Conservation (phyloP, 495 filamentous ascomycete genomes). For the Aspergillus panamensis region DNA sequence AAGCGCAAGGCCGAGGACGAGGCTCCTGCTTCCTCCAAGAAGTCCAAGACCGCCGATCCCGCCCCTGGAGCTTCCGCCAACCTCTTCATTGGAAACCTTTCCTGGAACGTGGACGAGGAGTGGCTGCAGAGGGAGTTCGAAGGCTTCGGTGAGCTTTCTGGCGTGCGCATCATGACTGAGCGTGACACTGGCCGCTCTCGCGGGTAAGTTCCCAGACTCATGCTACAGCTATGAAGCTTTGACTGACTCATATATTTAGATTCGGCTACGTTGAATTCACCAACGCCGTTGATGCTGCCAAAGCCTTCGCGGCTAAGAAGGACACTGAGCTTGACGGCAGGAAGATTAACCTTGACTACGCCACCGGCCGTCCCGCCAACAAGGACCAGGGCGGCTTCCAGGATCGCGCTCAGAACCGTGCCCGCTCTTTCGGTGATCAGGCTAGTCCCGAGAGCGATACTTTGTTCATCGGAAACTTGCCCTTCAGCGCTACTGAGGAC, state of each 20-base stretch:
- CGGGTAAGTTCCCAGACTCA: slow-evolving; percentile 52
- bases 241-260: slow-evolving; percentile 37
- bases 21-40: slow-evolving; percentile 65
- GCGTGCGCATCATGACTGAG: slow-evolving; percentile 80
- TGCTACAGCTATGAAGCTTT: neutral
- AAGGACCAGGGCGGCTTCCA: slow-evolving; percentile 45
- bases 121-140: slow-evolving; percentile 85
- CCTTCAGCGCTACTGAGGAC: slow-evolving; percentile 79
- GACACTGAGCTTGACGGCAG: slow-evolving; percentile 80
- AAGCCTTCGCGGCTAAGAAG: slow-evolving; percentile 78
- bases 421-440: slow-evolving; percentile 73
- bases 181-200: slow-evolving; percentile 78
- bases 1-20: slow-evolving; percentile 87
- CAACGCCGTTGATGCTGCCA: slow-evolving; percentile 62
- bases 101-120: slow-evolving; percentile 93
- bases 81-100: slow-evolving; percentile 90
- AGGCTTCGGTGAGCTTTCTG: slow-evolving; percentile 70
- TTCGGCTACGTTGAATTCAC: slow-evolving; percentile 96
- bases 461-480: slow-evolving; percentile 89
- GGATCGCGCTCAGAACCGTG: slow-evolving; percentile 64
- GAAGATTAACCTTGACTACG: slow-evolving; percentile 84
- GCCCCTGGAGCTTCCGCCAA: slow-evolving; percentile 62
- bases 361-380: slow-evolving; percentile 58
- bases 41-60: slow-evolving; percentile 71
- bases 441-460: slow-evolving; percentile 76